These are phyloP conservation scores for Kodamaea arcana DNA, from an alignment of 1,139 yeast species.

Conservation along the genomic window DNA sequence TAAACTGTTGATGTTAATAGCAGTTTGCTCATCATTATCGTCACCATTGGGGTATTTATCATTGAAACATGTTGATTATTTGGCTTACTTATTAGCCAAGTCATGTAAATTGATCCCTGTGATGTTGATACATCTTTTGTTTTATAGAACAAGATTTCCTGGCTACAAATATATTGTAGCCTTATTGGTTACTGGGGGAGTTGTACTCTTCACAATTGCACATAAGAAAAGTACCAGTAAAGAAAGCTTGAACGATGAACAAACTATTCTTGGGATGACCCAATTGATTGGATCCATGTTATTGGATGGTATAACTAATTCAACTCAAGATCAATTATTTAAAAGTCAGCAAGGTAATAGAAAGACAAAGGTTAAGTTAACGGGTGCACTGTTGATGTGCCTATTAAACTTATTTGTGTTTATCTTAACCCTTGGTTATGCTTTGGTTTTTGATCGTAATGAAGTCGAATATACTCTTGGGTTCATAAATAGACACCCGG, in stretches of 20 bases:
- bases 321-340: conserved; percentile 87
- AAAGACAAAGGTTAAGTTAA: conserved; percentile 18
- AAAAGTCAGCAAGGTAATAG: conserved; percentile 23
- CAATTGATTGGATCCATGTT: conserved; percentile 62
- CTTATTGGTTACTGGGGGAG: conserved; percentile 71
- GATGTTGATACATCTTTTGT: conserved; percentile 71
- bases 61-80: conserved; percentile 76
- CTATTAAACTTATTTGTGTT: conserved; percentile 63
- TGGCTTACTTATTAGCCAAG: conserved; percentile 81
- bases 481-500: conserved; percentile 48
- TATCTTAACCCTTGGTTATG: conserved; percentile 35
- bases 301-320: conserved; percentile 87
- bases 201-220: conserved; percentile 65
- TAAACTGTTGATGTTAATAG: conserved; percentile 54
- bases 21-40: conserved; percentile 75
- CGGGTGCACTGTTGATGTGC: conserved; percentile 88
- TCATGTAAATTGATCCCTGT: conserved; percentile 93
- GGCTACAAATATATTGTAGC: conserved; percentile 76
- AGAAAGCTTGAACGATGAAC: conserved; percentile 35
- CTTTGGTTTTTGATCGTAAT: conserved; percentile 37
- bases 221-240: conserved; percentile 19
- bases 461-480: conserved; percentile 48
- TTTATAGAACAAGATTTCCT: conserved; percentile 74
- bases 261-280: conserved; percentile 51
- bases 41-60: conserved; percentile 78